phyloP scores from a whole-genome alignment of 441 rosid genomes.

The Populus hybrid region DNA sequence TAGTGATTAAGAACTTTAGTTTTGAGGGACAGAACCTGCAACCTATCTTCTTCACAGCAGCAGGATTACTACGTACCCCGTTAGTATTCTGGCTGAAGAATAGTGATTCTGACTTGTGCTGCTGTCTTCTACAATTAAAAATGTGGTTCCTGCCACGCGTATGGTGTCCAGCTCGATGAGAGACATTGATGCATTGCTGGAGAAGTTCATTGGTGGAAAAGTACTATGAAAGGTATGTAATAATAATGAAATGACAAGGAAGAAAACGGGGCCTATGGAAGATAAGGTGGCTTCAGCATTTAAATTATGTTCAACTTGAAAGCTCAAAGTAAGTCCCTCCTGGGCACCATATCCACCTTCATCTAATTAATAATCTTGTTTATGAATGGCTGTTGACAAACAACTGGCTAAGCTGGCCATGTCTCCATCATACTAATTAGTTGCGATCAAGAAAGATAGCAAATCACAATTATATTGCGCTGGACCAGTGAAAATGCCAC shows the following conservation, averaged over 20 bases:
- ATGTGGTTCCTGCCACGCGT: not conserved
- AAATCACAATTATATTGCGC: too few relatives aligned
- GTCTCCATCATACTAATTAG: too few relatives aligned
- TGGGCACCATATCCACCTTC: not conserved
- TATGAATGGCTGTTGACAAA: not conserved
- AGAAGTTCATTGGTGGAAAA: slow-evolving; percentile 8
- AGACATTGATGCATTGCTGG: not conserved
- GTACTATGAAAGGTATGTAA: not conserved
- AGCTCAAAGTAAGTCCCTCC: slow-evolving; percentile 11
- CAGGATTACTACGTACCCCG: too few relatives aligned
- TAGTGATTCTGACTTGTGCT: too few relatives aligned
- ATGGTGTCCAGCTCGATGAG: not conserved
- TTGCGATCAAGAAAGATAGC: too few relatives aligned
- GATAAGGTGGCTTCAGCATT: slow-evolving; percentile 17
- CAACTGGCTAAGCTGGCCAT: not conserved
- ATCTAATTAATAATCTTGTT: not conserved
- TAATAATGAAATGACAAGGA: not conserved
- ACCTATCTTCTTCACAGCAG: too few relatives aligned
- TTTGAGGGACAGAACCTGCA: too few relatives aligned
- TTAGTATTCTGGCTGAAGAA: too few relatives aligned
- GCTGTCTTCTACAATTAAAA: too few relatives aligned
- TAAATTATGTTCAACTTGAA: slow-evolving; percentile 33
- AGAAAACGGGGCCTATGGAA: slow-evolving; percentile 4
- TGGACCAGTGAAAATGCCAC: too few relatives aligned
- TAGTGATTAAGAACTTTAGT: too few relatives aligned